Conservation (phyloP, 371 early-diverging fungal species). For the Antonospora locustae region DNA sequence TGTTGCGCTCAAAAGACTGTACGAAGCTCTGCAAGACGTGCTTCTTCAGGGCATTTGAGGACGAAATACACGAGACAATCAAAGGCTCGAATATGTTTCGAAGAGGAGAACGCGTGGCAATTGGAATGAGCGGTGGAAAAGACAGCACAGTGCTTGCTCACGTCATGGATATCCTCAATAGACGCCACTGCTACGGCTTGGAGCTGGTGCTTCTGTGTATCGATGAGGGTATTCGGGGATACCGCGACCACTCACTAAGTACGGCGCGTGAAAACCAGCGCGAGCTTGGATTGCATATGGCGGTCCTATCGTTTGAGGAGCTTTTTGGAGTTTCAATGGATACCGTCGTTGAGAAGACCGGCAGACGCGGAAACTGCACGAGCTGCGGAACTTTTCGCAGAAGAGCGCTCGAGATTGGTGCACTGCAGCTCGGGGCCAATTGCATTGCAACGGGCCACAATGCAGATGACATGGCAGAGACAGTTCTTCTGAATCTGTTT, state of each 20-base stretch:
- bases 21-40: constrained; percentile 78
- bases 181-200: constrained; percentile 75
- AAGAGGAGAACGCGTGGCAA: constrained; percentile 73
- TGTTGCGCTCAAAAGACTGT: constrained; percentile 78
- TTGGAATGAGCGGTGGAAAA: constrained; percentile 94
- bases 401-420: constrained; percentile 89
- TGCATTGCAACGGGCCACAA: constrained; percentile 98
- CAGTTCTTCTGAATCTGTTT: constrained; percentile 90
- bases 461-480: constrained; percentile 98
- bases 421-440: constrained; percentile 69
- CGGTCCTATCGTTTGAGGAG: constrained; percentile 80
- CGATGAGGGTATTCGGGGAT: constrained; percentile 98
- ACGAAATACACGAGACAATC: constrained; percentile 85
- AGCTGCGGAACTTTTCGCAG: constrained; percentile 96
- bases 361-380: constrained; percentile 91
- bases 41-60: constrained; percentile 81
- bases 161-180: constrained; percentile 79
- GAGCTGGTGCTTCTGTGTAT: constrained; percentile 77
- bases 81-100: constrained; percentile 66
- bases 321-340: constrained; percentile 94
- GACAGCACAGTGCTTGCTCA: constrained; percentile 94
- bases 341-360: constrained; percentile 70
- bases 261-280: constrained; percentile 83
- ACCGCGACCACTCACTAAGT: constrained; percentile 86
- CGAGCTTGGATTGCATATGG: constrained; percentile 75